Evolutionary conservation across 495 filamentous ascomycete genomes (phyloP), one percentile per base, ranked within the genome.

Genomic region (Hapsidospora chrysogenum): DNA sequence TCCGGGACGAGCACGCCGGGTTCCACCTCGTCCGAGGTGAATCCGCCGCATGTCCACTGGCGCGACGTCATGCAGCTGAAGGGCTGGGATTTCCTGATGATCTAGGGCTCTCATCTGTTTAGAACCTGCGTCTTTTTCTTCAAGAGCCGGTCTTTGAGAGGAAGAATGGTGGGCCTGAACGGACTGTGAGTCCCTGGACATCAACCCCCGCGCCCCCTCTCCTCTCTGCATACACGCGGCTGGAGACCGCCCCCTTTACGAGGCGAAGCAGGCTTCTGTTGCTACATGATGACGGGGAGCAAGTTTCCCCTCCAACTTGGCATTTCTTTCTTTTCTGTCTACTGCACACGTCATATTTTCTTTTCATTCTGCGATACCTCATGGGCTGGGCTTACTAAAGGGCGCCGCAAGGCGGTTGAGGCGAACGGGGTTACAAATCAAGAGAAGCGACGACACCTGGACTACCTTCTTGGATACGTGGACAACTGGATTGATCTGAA

Each of bases 21-120:
- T 41, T 48, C 60, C 49, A 49, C 48, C 31, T 45, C 52, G 17
- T 52, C 50, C 37, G 58, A 54, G 26, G 54, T 54, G 46, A 56
- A 51, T 20, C 59, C 72, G 45, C 68, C 64, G 52, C 72, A 74
- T 58, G 72, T 89, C 49, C 82, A 84, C 68, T 97, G 89, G 89
- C 68, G 89, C 58, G 85, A 95, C 57, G 66, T 89, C 41, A 95
- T 95, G 89, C 70, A 70, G 59, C 75, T 76, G 52, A 87, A 87
- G 57, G 74, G 74, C 45, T 94, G 83, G 86, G 80, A 87, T 50
- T 87, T 80, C 63, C 63, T 97, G 50, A 68, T 97, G 54, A 85
- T 96, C 50, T 94, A 66, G 62, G 43, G 33, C 31, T 22, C n/a
- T n/a, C n/a, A n/a, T n/a, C n/a, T n/a, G n/a, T n/a, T n/a, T n/a